Evolutionary conservation across 768 basidiomycete species (phyloP).

Genomic region (Termitomyces sp.): DNA sequence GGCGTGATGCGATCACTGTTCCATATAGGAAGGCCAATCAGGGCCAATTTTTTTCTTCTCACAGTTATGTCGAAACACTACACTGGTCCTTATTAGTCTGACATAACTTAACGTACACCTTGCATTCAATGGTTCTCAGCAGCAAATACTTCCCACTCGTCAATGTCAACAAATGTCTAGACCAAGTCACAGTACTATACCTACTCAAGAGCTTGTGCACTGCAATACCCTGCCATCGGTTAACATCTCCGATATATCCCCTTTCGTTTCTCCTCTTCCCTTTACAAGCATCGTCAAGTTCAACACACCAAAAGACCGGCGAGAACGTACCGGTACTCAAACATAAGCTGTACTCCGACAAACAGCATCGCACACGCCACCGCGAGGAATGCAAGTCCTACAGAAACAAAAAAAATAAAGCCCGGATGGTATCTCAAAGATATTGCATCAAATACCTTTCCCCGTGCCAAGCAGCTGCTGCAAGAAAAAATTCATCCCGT

Average conservation of each 20-base stretch:
- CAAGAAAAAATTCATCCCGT: constrained; percentile 69
- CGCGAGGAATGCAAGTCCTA: constrained; percentile 65
- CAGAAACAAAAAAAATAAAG: neutral
- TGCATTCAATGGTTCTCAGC: neutral
- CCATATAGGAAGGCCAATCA: neutral
- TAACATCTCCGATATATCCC: constrained; percentile 53
- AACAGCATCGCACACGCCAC: constrained; percentile 64
- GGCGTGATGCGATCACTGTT: constrained; percentile 1
- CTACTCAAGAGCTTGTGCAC: neutral
- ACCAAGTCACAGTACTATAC: neutral
- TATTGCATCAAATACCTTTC: constrained; percentile 42
- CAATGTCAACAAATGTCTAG: neutral
- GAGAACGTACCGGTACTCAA: constrained; percentile 79
- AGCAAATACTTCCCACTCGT: no score
- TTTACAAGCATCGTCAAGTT: constrained; percentile 19
- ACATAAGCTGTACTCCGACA: constrained; percentile 86
- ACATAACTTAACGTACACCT: neutral
- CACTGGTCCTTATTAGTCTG: neutral
- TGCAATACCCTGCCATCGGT: neutral
- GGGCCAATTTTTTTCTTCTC: neutral
- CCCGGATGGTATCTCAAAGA: neutral
- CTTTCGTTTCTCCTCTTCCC: constrained; percentile 68
- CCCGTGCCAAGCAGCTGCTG: constrained; percentile 56
- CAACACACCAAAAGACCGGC: neutral
- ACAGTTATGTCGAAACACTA: neutral